Base-by-base conservation (phyloP, 1,284 basidiomycete genomes). In the Tremellales sp. region DNA sequence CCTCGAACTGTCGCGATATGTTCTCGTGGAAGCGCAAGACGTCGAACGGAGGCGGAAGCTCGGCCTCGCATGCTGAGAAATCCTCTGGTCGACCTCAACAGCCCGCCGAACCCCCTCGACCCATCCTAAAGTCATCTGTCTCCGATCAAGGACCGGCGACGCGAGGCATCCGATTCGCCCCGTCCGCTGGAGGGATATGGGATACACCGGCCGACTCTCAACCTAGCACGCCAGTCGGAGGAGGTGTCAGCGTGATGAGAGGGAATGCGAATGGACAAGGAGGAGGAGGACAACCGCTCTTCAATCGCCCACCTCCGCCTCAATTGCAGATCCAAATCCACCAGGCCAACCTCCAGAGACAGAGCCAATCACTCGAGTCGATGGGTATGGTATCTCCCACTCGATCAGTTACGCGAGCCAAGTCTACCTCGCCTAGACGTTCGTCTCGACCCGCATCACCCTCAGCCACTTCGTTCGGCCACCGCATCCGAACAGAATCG, bases 371-470 rank as follows among this genome's bases (percentile, higher is more conserved):
- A 19, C 11, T 8, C 19, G n/a, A n/a, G n/a, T n/a, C n/a, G n/a
- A n/a, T n/a, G n/a, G n/a, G n/a, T n/a, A n/a, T n/a, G n/a, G n/a
- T n/a, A n/a, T 39, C 36, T 12, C 36, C 36, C 11, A 39, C 36
- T 39, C 36, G 36, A 17, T 11, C 36, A 39, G 19, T 31, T 17
- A 39, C 10, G 11, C 7, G 8, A 8, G 19, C 7, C 36, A 39
- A 17, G 13, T 39, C 45, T 3, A 31, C 50, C 13, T 54, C 51
- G 6, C 45, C 50, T 27, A 43, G 60, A 22, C 26, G 58, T 36
- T 68, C 65, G 6, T 66, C 64, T 7, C 49, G 65, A 22, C 64
- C 65, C 11, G 53, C 60, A 33, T 65, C 65, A 13, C 65, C 64
- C 0, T 60, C 63, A 13, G 41, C 57, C 2, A 48, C 58, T n/a